Evolutionary conservation across 176 grass and related monocot species (phyloP).

Genomic region (Canna indica): DNA sequence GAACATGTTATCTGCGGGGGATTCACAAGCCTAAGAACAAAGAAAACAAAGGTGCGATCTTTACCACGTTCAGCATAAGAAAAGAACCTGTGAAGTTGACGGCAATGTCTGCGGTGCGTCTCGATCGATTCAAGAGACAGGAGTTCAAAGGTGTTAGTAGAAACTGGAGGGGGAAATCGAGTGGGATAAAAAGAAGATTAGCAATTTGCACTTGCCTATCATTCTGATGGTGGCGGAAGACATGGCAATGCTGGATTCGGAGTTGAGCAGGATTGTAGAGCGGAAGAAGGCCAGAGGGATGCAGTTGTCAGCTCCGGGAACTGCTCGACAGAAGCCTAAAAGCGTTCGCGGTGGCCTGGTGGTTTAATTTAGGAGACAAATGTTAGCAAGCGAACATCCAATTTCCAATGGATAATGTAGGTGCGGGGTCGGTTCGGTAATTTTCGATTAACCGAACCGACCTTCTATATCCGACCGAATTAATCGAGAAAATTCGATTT

Average conservation of each 20-base stretch:
- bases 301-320: neutral
- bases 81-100: slow-evolving; percentile 75
- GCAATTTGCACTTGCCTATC: slow-evolving; percentile 48
- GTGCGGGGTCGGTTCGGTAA: too few species aligned
- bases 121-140: neutral
- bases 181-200: neutral
- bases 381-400: too few species aligned
- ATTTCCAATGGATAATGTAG: too few species aligned
- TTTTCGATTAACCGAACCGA: too few species aligned
- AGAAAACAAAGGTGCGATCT: neutral
- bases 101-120: slow-evolving; percentile 51
- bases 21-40: neutral
- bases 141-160: neutral
- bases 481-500: too few species aligned
- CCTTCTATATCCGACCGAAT: too few species aligned
- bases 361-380: too few species aligned
- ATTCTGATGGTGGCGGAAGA: slow-evolving; percentile 46
- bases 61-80: neutral
- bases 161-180: slow-evolving; percentile 1
- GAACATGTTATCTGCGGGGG: slow-evolving; percentile 84
- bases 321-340: too few species aligned
- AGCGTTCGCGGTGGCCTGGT: too few species aligned
- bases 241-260: neutral
- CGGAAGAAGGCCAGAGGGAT: neutral
- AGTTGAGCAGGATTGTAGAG: neutral